phyloP scores from a whole-genome alignment of 345 rosid species.

The Boechera retrofracta region DNA sequence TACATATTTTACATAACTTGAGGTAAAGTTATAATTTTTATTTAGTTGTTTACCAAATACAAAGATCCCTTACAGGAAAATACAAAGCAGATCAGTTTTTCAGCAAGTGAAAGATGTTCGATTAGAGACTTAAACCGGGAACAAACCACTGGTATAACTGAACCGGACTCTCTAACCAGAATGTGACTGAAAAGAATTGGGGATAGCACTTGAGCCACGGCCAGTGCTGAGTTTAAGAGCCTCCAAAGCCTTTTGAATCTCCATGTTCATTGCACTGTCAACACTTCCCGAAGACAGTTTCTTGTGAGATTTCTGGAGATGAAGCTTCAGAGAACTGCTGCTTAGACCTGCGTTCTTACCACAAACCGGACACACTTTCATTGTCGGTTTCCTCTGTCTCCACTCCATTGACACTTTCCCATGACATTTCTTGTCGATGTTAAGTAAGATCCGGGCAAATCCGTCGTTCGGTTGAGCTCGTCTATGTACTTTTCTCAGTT shows the following conservation, averaged over 20 bases:
- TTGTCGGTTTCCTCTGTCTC: conserved; percentile 82
- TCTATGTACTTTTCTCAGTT: conserved; percentile 79
- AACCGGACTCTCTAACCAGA: conserved; percentile 49
- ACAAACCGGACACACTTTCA: conserved; percentile 93
- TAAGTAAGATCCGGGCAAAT: conserved; percentile 68
- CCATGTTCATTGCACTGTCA: conserved; percentile 99
- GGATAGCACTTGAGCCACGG: conserved; percentile 62
- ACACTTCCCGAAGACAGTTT: conserved; percentile 93
- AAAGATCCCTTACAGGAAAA: no score
- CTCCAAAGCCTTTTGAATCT: conserved; percentile 87
- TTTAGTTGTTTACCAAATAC: no score
- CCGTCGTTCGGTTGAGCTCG: conserved; percentile 99
- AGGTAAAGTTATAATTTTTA: no score
- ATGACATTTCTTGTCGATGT: conserved; percentile 70
- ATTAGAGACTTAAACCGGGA: conserved; percentile 11
- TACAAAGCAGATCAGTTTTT: not conserved
- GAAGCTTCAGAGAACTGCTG: conserved; percentile 93
- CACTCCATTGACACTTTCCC: conserved; percentile 96
- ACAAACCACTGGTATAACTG: not conserved
- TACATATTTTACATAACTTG: no score
- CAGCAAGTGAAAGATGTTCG: not conserved
- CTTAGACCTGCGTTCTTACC: conserved; percentile 95
- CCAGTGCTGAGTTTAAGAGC: conserved; percentile 75
- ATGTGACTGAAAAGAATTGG: conserved; percentile 56
- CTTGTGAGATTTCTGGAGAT: conserved; percentile 88